These are phyloP conservation scores for Chlorella ohadii DNA, from an alignment of 139 green algal genomes.

Conservation along the genomic window DNA sequence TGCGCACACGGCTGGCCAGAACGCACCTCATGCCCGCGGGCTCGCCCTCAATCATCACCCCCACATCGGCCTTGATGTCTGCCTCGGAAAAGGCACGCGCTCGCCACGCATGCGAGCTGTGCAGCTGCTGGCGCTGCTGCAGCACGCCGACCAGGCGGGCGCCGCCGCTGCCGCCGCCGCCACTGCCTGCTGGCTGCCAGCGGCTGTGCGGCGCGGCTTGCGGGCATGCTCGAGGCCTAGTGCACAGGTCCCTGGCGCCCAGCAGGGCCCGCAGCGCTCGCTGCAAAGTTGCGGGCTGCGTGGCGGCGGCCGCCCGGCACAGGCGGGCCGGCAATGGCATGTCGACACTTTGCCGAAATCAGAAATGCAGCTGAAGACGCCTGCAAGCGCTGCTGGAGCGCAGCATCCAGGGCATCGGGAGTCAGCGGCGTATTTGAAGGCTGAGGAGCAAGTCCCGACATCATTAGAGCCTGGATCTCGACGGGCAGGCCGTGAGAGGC, in stretches of 20 bases:
- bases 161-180: neutral
- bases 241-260: neutral
- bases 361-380: no score
- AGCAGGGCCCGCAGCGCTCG: neutral
- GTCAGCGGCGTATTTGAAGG: no score
- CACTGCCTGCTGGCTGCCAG: neutral
- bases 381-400: no score
- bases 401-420: no score
- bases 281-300: neutral
- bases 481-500: no score
- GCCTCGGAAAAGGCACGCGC: slow-evolving; percentile 11
- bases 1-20: neutral
- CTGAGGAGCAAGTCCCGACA: no score
- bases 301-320: neutral
- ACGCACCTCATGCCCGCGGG: slow-evolving; percentile 26
- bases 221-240: neutral
- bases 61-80: slow-evolving; percentile 52
- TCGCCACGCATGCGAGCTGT: neutral
- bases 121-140: neutral
- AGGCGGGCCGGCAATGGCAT: neutral
- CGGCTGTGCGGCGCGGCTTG: neutral
- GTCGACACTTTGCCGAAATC: no score
- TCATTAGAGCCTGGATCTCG: no score
- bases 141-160: neutral
- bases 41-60: slow-evolving; percentile 63